Conservation (phyloP, 2,329 filamentous ascomycete genomes). For the Harringtonia aguacate region DNA sequence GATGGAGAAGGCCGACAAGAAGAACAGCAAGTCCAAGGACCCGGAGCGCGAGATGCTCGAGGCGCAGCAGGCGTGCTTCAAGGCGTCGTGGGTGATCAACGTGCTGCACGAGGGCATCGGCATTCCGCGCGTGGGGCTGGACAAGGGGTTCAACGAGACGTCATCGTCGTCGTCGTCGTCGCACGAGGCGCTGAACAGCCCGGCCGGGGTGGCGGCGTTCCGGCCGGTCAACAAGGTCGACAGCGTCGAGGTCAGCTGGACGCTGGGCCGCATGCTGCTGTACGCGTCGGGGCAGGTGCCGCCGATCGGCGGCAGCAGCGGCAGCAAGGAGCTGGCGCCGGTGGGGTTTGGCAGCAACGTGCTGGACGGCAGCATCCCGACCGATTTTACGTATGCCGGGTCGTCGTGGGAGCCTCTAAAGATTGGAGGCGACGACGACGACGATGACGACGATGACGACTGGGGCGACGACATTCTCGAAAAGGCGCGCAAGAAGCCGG, state of each 20-base stretch:
- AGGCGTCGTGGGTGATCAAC: conserved; percentile 95
- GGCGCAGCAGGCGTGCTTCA: conserved; percentile 88
- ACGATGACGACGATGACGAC: conserved; percentile 44
- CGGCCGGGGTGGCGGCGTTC: conserved; percentile 71
- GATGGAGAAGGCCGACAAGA: conserved; percentile 16
- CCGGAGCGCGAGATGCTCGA: conserved; percentile 67
- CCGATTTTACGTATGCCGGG: conserved; percentile 77
- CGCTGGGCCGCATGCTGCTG: conserved; percentile 88
- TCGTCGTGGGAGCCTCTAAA: conserved; percentile 33
- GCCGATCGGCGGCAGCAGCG: conserved; percentile 25
- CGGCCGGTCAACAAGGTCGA: conserved; percentile 89
- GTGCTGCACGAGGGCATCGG: conserved; percentile 94
- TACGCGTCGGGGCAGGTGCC: conserved; percentile 87
- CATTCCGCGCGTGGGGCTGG: conserved; percentile 73
- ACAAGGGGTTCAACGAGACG: conserved; percentile 60
- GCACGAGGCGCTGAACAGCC: conserved; percentile 58
- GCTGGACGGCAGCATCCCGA: conserved; percentile 43
- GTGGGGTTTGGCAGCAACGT: conserved; percentile 90
- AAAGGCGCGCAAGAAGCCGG: conserved; percentile 54
- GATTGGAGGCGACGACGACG: conserved; percentile 38
- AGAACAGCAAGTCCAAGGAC: conserved; percentile 21
- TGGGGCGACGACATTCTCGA: conserved; percentile 50
- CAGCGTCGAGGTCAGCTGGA: conserved; percentile 92
- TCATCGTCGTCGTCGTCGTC: too few species aligned
- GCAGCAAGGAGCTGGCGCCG: conserved; percentile 43